Base-by-base conservation (phyloP, 1,284 basidiomycete genomes). In the Microbotryum violaceum region DNA sequence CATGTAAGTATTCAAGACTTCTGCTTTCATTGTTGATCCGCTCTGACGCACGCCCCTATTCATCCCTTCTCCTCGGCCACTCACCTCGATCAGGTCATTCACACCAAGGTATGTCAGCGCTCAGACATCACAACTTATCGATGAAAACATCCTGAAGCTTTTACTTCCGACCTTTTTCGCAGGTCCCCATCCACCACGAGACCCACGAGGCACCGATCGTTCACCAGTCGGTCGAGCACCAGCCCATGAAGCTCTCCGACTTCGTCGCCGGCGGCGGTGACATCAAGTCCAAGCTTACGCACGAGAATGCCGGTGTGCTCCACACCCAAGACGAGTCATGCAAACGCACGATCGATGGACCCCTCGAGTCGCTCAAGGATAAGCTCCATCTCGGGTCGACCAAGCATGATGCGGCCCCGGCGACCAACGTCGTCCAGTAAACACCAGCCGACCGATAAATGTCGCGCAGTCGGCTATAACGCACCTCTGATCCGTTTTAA, bases 1-100 rank as follows among this genome's bases (percentile, higher is more conserved):
- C 37, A 42, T 42, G 37, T 42, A 3, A 42, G 37, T 42, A 71
- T 66, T 65, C 70, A 69, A 67, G 70, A 56, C 68, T 69, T 66
- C 69, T 56, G 70, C 70, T n/a, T 62, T 60, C 46, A 71, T 73
- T 59, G 72, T 70, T 33, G 72, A 71, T 46, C 66, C 53, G 64
- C 70, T 33, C 68, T 71, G 10, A 69, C 65, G 16, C 70, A 70
- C 67, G 66, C 71, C 65, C 71, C 59, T 50, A 45, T 49, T 44
- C 25, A 29, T 14, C 9, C 12, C 25, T 3, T 16, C 25, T 42
- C 8, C 16, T 42, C 4, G 10, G 9, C 2, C 9, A 47, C 45
- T 25, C 27, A 6, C 9, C 14, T 6, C 16, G 37, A 42, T 49
- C 52, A 31, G 27, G 50, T 52, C 20, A 52, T n/a, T 52, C 20